Percentiles rank a stretch among this genome's conserved stretches.
Conservation (phyloP, 2,329 filamentous ascomycete species). For the Alternaria gaisen region DNA sequence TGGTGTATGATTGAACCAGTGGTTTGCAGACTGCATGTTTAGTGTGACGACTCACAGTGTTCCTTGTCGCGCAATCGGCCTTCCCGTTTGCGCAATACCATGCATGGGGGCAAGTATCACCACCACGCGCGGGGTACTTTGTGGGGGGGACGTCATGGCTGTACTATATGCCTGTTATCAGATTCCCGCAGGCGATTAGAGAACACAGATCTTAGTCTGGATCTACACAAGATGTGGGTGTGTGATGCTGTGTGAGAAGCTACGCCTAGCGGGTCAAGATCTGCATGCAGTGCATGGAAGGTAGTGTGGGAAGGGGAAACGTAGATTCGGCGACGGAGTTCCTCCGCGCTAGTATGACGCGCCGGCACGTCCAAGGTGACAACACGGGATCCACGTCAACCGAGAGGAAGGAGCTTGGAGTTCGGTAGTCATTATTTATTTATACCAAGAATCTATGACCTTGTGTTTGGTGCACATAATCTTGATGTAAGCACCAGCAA, state of each 20-base stretch:
- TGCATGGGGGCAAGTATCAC: not conserved
- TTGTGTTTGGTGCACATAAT: slow-evolving; percentile 29
- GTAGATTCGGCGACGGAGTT: not conserved
- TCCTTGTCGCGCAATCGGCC: slow-evolving; percentile 21
- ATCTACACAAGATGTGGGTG: too few species aligned
- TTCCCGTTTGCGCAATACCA: slow-evolving; percentile 21
- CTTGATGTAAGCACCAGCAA: slow-evolving; percentile 7
- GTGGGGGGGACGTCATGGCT: not conserved
- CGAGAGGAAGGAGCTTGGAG: not conserved
- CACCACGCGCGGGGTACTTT: slow-evolving; percentile 1
- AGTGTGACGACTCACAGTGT: slow-evolving; percentile 1
- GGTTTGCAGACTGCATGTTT: slow-evolving; percentile 1
- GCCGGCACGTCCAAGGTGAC: slow-evolving; percentile 12
- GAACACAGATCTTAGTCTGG: not conserved
- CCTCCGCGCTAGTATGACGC: slow-evolving; percentile 15
- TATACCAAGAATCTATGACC: slow-evolving; percentile 17
- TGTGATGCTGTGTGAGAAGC: not conserved
- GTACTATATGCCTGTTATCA: not conserved
- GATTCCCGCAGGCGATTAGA: not conserved
- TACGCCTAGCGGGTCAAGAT: not conserved
- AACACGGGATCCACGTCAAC: not conserved
- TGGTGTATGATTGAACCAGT: slow-evolving; percentile 2
- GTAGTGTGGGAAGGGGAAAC: not conserved
- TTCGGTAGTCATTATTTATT: slow-evolving; percentile 18
- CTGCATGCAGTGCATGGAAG: slow-evolving; percentile 5